phyloP scores from a whole-genome alignment of 495 filamentous ascomycete genomes.

The Stereocaulon alpinum region DNA sequence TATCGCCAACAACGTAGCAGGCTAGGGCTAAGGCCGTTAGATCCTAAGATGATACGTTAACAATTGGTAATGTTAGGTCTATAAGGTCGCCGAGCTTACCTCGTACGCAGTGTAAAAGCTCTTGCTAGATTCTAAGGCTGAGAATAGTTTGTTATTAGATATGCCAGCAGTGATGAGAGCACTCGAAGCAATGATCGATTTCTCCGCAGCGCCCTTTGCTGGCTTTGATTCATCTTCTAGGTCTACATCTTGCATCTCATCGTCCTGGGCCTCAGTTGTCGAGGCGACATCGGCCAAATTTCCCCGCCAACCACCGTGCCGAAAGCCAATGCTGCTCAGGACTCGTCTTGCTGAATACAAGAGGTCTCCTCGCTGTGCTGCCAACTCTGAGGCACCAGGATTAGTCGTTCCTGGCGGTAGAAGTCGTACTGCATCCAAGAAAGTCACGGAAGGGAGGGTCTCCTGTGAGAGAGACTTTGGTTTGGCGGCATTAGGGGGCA shows the following conservation, averaged over 20 bases:
- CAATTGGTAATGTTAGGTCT: background rate
- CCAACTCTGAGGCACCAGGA: conserved; percentile 71
- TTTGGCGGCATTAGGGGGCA: conserved; percentile 22
- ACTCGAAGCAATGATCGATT: conserved; percentile 2
- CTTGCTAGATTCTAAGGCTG: conserved; percentile 38
- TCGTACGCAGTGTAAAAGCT: conserved; percentile 31
- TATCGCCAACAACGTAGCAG: conserved; percentile 63
- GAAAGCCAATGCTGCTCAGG: conserved; percentile 61
- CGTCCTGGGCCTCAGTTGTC: conserved; percentile 37
- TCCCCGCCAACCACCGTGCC: conserved; percentile 59
- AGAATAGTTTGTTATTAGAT: conserved; percentile 39
- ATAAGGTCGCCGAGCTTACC: conserved; percentile 5
- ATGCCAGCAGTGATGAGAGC: conserved; percentile 32
- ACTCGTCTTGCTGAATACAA: conserved; percentile 68
- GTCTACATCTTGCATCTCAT: conserved; percentile 44
- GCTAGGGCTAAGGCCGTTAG: conserved; percentile 37
- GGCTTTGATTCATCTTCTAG: conserved; percentile 30
- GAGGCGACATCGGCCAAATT: conserved; percentile 54
- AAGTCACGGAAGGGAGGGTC: conserved; percentile 4
- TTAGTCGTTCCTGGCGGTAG: conserved; percentile 33
- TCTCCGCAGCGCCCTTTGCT: background rate
- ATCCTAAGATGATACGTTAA: conserved; percentile 16
- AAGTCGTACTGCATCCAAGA: conserved; percentile 12
- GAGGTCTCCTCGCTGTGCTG: conserved; percentile 69
- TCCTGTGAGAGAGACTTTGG: conserved; percentile 1